phyloP scores from a whole-genome alignment of 768 basidiomycete genomes.

The Chalciporus pseudorubinellus region DNA sequence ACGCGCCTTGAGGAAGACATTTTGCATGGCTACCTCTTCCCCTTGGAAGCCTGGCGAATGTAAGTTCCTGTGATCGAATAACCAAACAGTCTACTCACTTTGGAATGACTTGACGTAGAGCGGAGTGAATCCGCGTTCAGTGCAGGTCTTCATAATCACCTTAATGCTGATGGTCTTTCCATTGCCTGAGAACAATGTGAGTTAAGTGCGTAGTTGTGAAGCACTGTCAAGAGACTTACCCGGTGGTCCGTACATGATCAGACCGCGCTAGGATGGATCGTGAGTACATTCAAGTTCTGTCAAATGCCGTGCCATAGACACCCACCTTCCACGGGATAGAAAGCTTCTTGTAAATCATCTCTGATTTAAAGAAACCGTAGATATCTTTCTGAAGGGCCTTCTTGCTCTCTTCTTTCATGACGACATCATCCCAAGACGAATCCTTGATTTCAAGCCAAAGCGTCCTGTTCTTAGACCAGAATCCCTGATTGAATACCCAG shows the following conservation, averaged over 20 bases:
- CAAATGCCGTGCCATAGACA: neutral
- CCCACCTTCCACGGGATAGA: slow-evolving; percentile 80
- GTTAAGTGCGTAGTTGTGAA: neutral
- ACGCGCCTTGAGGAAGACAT: slow-evolving; percentile 72
- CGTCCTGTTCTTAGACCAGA: slow-evolving; percentile 59
- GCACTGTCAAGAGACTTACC: slow-evolving; percentile 35
- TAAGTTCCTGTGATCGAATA: slow-evolving; percentile 7
- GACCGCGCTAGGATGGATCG: slow-evolving; percentile 53
- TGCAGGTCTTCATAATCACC: slow-evolving; percentile 74
- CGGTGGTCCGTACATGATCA: slow-evolving; percentile 84
- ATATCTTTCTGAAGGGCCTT: slow-evolving; percentile 67
- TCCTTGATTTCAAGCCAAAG: slow-evolving; percentile 64
- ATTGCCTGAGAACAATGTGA: slow-evolving; percentile 50
- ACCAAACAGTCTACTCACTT: slow-evolving; percentile 38
- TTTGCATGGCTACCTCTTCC: slow-evolving; percentile 65
- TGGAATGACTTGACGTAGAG: slow-evolving; percentile 84
- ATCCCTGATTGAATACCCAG: slow-evolving; percentile 73
- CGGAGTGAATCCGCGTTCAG: slow-evolving; percentile 58
- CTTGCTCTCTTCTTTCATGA: slow-evolving; percentile 71
- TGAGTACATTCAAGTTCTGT: neutral
- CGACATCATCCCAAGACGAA: slow-evolving; percentile 72
- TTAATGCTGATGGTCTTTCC: slow-evolving; percentile 85
- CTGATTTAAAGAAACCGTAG: slow-evolving; percentile 76
- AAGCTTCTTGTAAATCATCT: slow-evolving; percentile 68
- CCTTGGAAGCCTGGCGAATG: slow-evolving; percentile 47